Evolutionary conservation across 805 yeast genomes (phyloP).

Genomic region (Ogataea paraovalis): DNA sequence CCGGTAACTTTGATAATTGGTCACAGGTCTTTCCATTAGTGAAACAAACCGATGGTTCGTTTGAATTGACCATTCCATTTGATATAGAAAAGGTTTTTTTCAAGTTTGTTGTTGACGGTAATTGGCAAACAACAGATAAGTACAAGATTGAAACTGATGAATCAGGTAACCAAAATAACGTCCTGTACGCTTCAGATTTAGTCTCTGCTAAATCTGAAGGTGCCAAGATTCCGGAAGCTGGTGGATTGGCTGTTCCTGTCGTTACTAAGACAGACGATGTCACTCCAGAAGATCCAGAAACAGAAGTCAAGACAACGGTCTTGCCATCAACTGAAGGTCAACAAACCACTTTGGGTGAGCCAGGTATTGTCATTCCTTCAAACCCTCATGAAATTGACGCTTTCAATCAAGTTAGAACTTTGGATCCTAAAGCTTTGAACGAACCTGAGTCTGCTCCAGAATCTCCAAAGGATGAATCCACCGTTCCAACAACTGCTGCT

Average conservation of each 20-base stretch:
- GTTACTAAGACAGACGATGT: slow-evolving; percentile 30
- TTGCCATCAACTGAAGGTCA: slow-evolving; percentile 44
- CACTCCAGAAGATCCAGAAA: slow-evolving; percentile 39
- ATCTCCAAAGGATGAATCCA: slow-evolving; percentile 43
- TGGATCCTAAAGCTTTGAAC: slow-evolving; percentile 57
- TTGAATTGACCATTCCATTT: slow-evolving; percentile 30
- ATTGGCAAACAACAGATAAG: slow-evolving; percentile 43
- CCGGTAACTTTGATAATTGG: slow-evolving; percentile 63
- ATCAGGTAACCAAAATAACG: slow-evolving; percentile 51
- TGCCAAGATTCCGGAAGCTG: slow-evolving; percentile 43
- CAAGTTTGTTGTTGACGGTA: slow-evolving; percentile 60
- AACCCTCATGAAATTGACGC: slow-evolving; percentile 64
- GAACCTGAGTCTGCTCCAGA: slow-evolving; percentile 29
- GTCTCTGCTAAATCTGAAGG: slow-evolving; percentile 21
- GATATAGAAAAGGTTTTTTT: slow-evolving; percentile 32
- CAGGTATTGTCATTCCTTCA: slow-evolving; percentile 66
- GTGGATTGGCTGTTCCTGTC: slow-evolving; percentile 35
- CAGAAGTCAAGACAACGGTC: slow-evolving; percentile 33
- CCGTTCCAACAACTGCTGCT: slow-evolving; percentile 3
- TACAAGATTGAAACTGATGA: slow-evolving; percentile 44
- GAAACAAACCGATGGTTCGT: slow-evolving; percentile 37
- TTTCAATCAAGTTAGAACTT: slow-evolving; percentile 54
- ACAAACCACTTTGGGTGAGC: slow-evolving; percentile 54
- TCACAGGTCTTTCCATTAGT: slow-evolving; percentile 43
- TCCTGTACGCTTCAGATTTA: slow-evolving; percentile 37